These are phyloP conservation scores for Epicoccum sorghinum DNA, from an alignment of 2,329 filamentous ascomycete species.

Conservation along the genomic window DNA sequence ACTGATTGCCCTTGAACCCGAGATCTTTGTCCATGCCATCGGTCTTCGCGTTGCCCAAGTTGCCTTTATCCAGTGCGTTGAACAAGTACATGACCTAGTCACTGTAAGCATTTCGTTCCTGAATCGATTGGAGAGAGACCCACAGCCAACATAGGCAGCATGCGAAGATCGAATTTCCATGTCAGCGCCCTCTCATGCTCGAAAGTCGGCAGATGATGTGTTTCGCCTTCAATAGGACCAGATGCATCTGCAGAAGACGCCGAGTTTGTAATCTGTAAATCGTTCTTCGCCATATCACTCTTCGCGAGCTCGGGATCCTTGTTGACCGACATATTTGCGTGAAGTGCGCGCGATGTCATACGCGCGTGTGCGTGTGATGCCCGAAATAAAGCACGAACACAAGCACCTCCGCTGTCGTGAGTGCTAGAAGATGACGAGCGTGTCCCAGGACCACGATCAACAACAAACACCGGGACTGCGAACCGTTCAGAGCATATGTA, in stretches of 20 bases:
- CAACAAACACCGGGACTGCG: neutral
- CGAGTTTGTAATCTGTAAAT: constrained; percentile 36
- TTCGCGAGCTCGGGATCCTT: constrained; percentile 40
- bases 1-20: constrained; percentile 66
- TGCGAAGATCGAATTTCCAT: constrained; percentile 60
- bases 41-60: constrained; percentile 51
- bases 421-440: neutral
- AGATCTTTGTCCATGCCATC: constrained; percentile 59
- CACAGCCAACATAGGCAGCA: constrained; percentile 64
- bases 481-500: constrained; percentile 16
- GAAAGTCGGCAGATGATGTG: constrained; percentile 41
- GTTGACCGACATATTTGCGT: constrained; percentile 28
- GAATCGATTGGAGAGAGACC: too few relatives aligned
- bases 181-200: constrained; percentile 53
- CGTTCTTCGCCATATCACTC: constrained; percentile 25
- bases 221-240: constrained; percentile 35
- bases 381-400: neutral
- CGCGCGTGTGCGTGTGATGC: too few relatives aligned
- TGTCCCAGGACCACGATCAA: neutral
- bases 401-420: neutral
- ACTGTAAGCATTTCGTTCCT: too few relatives aligned
- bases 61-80: constrained; percentile 48
- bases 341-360: neutral
- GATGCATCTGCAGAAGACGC: constrained; percentile 35
- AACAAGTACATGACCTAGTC: constrained; percentile 61